Evolutionary conservation across 441 rosid species (phyloP).

Genomic region (Heliophila coronopifolia): DNA sequence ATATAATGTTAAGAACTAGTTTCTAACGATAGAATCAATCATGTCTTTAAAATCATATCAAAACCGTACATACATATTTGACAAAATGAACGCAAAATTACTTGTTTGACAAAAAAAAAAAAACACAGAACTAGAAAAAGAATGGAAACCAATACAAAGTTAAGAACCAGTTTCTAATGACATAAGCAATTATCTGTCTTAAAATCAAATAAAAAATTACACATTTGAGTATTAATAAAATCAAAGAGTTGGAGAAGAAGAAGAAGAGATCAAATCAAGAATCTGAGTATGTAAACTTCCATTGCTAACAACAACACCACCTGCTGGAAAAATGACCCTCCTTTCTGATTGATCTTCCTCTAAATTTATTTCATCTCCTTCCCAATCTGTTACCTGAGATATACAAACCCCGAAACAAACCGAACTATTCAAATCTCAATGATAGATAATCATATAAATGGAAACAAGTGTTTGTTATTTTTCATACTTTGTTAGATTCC

Average conservation of each 20-base stretch:
- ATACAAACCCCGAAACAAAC: not conserved
- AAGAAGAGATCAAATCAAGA: constrained; percentile 42
- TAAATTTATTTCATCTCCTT: constrained; percentile 49
- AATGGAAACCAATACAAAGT: too few species aligned
- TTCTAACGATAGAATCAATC: too few species aligned
- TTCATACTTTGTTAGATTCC: not conserved
- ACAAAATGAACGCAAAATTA: too few species aligned
- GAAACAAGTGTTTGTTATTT: not conserved
- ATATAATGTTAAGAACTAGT: too few species aligned
- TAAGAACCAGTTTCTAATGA: too few species aligned
- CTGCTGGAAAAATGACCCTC: constrained; percentile 47
- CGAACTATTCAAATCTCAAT: not conserved
- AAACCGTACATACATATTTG: too few species aligned
- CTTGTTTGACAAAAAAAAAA: too few species aligned
- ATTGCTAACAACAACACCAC: constrained; percentile 61
- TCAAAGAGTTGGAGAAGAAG: constrained; percentile 33
- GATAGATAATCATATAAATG: not conserved
- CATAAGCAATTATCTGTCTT: too few species aligned
- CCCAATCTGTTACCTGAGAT: constrained; percentile 72
- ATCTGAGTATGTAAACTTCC: constrained; percentile 48
- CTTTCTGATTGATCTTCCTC: constrained; percentile 56
- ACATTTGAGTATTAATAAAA: too few species aligned
- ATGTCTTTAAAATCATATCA: too few species aligned
- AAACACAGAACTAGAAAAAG: too few species aligned
- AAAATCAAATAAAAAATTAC: too few species aligned